Evolutionary conservation across 2,329 filamentous ascomycete species (phyloP).

Genomic region (Trichoderma oligosporum): DNA sequence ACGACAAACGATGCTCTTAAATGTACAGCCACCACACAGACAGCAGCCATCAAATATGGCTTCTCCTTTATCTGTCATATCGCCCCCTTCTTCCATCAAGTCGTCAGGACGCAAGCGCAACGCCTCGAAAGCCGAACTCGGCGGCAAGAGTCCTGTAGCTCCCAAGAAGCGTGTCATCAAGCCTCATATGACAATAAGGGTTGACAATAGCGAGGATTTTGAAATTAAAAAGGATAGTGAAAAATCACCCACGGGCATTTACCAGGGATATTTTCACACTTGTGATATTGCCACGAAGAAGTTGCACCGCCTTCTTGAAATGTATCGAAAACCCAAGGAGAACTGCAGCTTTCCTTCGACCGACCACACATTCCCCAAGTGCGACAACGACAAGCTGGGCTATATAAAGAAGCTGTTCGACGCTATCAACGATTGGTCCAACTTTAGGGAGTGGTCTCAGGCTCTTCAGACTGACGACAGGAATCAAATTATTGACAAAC

Average conservation of each 20-base stretch:
- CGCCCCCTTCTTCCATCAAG: neutral
- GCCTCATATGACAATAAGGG: slow-evolving; percentile 14
- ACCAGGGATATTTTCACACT: slow-evolving; percentile 16
- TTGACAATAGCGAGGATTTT: slow-evolving; percentile 19
- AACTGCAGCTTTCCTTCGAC: slow-evolving; percentile 20
- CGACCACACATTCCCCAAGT: slow-evolving; percentile 21
- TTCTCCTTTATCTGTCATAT: neutral
- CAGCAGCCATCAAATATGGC: neutral
- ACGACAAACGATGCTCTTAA: neutral
- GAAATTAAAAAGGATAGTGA: slow-evolving; percentile 15
- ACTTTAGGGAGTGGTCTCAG: slow-evolving; percentile 26
- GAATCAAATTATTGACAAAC: slow-evolving; percentile 15
- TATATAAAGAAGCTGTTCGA: slow-evolving; percentile 23
- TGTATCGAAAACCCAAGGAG: slow-evolving; percentile 22
- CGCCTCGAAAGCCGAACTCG: neutral
- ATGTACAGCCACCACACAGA: neutral
- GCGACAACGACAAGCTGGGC: slow-evolving; percentile 15
- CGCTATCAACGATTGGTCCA: slow-evolving; percentile 27
- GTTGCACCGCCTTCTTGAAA: slow-evolving; percentile 1
- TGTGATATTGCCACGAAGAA: slow-evolving; percentile 13
- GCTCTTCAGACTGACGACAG: slow-evolving; percentile 16
- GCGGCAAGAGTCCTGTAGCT: slow-evolving; percentile 1
- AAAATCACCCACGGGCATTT: slow-evolving; percentile 10
- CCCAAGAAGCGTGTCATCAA: slow-evolving; percentile 19
- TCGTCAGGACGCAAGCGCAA: slow-evolving; percentile 7